Evolutionary conservation across 176 grass and related monocot genomes (phyloP), one percentile per base, ranked within the genome.

Genomic region (Secale cereale): DNA sequence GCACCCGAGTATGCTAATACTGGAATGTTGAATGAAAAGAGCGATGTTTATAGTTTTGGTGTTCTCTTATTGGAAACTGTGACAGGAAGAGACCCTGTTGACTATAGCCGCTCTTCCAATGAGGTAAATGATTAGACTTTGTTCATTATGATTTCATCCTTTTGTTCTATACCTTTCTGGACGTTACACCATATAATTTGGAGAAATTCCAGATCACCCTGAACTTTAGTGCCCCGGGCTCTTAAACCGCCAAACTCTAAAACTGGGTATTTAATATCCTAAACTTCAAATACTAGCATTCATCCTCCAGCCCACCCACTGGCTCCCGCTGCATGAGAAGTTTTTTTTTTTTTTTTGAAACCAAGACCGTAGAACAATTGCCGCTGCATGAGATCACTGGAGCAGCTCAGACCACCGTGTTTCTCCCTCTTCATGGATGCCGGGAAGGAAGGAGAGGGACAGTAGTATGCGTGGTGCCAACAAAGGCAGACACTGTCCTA

Each of bases 1-100:
- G 97, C 97, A 59, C 97, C 97, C 41, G 97, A 99, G 77, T 99
- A 99, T 61, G 94, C 97, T 86, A 99, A 99, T 75, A 96, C 97
- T 8, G 97, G 97, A 46, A 92, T 99, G 88, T 73, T 99, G 76
- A 99, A 99, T 86, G 97, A 99, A 88, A 99, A 99, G 88, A 99
- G 97, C 29, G 97, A 99, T 50, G 94, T 99, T 64, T 99, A 99
- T 70, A 96, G 97, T 92, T 99, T 99, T 28, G 97, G 97, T 22
- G 89, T 99, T 70, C 86, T 99, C 13, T 88, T 99, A 37, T 77
- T 99, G 81, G 97, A 99, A 91, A 88, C 93, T 43, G 97, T 99
- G 50, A 99, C 94, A 0, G 97, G 97, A 83, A 95, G 94, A 65
- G 92, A 92, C 79, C 97, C 93, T 84, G 92, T 99, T 70, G 97